These are phyloP conservation scores for Cymbidium sinense DNA, from an alignment of 106 monocot genomes.

Conservation along the genomic window DNA sequence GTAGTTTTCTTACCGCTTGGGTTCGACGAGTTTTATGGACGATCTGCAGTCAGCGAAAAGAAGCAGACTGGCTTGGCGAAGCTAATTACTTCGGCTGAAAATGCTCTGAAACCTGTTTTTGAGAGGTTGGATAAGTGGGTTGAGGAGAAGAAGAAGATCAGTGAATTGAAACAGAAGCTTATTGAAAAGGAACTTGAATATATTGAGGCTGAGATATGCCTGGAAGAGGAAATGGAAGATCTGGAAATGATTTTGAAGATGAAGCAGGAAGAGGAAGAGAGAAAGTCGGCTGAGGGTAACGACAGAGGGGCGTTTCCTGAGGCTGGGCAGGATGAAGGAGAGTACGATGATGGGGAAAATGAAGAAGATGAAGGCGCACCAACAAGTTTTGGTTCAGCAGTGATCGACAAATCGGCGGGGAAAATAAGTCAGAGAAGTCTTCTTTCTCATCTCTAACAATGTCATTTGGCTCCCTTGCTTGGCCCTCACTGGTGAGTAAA, in stretches of 20 bases:
- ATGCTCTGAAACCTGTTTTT: slow-evolving; percentile 38
- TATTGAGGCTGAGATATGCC: slow-evolving; percentile 62
- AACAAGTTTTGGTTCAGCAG: slow-evolving; percentile 62
- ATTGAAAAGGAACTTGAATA: slow-evolving; percentile 63
- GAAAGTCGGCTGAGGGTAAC: slow-evolving; percentile 17
- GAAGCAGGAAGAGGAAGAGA: slow-evolving; percentile 78
- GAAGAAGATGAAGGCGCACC: slow-evolving; percentile 55
- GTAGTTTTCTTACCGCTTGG: slow-evolving; percentile 68
- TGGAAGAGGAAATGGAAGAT: slow-evolving; percentile 75
- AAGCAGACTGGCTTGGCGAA: slow-evolving; percentile 32
- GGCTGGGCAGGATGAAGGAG: slow-evolving; percentile 35
- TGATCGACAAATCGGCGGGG: slow-evolving; percentile 9
- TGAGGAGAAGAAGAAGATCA: slow-evolving; percentile 56
- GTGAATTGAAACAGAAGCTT: slow-evolving; percentile 52
- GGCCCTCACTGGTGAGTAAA: slow-evolving; percentile 28
- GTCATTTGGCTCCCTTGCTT: slow-evolving; percentile 31
- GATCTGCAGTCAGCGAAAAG: slow-evolving; percentile 14
- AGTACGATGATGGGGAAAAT: slow-evolving; percentile 39
- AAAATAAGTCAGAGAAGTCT: slow-evolving; percentile 25
- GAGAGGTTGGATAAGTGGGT: slow-evolving; percentile 54
- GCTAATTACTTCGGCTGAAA: slow-evolving; percentile 27
- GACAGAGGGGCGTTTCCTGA: slow-evolving; percentile 23
- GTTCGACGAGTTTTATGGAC: slow-evolving; percentile 65
- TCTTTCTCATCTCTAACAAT: slow-evolving; percentile 67
- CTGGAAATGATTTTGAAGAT: slow-evolving; percentile 52